phyloP scores from a whole-genome alignment of 1,139 yeast species.

The Saccharomyces hybrid region DNA sequence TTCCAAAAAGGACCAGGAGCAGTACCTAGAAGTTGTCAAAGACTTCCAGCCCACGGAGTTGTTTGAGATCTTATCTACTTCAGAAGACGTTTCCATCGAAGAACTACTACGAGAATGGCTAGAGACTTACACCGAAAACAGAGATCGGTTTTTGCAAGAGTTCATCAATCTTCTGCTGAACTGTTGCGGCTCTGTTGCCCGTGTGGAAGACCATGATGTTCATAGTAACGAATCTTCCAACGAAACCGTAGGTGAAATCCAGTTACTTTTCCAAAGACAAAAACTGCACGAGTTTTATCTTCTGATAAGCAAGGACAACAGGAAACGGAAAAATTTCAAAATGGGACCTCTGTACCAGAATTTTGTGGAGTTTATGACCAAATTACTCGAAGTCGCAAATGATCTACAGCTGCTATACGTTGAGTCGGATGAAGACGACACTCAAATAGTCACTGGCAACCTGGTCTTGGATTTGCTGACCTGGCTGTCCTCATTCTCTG shows the following conservation, averaged over 20 bases:
- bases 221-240: slow-evolving; percentile 65
- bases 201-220: slow-evolving; percentile 71
- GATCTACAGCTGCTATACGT: slow-evolving; percentile 59
- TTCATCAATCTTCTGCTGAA: slow-evolving; percentile 64
- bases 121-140: slow-evolving; percentile 42
- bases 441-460: slow-evolving; percentile 27
- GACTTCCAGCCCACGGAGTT: slow-evolving; percentile 47
- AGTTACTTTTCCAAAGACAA: slow-evolving; percentile 57
- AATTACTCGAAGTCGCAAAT: slow-evolving; percentile 47
- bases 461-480: slow-evolving; percentile 55
- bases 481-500: slow-evolving; percentile 71
- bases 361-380: slow-evolving; percentile 48
- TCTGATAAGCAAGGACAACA: slow-evolving; percentile 41
- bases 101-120: slow-evolving; percentile 70
- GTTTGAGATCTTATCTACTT: slow-evolving; percentile 48
- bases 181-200: slow-evolving; percentile 60
- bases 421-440: slow-evolving; percentile 31
- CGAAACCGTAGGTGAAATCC: slow-evolving; percentile 66
- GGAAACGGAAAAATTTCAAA: slow-evolving; percentile 36
- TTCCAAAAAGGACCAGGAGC: slow-evolving; percentile 22
- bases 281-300: slow-evolving; percentile 67
- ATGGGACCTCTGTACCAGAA: slow-evolving; percentile 42
- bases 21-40: slow-evolving; percentile 29
- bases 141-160: slow-evolving; percentile 47
- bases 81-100: slow-evolving; percentile 44